Percentiles rank a stretch among this genome's conserved stretches.
phyloP scores from a whole-genome alignment of 2,329 filamentous ascomycete genomes.

The Epichloe sp. region DNA sequence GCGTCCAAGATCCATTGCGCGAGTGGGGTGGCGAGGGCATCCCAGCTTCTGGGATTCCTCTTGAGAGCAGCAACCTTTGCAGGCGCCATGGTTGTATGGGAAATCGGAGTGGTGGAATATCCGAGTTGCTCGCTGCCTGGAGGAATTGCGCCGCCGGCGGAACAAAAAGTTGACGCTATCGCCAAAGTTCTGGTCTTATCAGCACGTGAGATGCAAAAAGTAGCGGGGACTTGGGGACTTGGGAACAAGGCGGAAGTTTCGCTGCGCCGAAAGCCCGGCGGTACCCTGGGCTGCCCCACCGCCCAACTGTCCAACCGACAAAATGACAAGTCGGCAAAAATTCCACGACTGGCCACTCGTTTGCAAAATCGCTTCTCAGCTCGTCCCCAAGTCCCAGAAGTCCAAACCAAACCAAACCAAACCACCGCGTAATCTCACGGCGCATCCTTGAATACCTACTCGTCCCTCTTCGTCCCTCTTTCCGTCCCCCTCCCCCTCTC shows the following conservation, averaged over 20 bases:
- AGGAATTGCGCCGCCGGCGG: background rate
- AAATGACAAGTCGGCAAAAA: slow-evolving; percentile 4
- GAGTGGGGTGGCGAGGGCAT: slow-evolving; percentile 24
- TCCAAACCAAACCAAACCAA: background rate
- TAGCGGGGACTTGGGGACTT: background rate
- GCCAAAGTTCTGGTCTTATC: slow-evolving; percentile 19
- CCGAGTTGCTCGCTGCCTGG: too few species aligned
- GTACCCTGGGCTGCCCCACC: too few species aligned
- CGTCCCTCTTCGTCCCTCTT: background rate
- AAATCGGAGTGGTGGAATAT: background rate
- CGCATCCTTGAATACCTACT: slow-evolving; percentile 2
- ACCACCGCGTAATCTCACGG: slow-evolving; percentile 8
- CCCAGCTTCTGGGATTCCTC: slow-evolving; percentile 36
- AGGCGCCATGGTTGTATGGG: slow-evolving; percentile 17
- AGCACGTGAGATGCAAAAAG: slow-evolving; percentile 12
- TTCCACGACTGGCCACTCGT: slow-evolving; percentile 1
- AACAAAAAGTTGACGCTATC: slow-evolving; percentile 7
- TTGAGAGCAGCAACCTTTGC: slow-evolving; percentile 21
- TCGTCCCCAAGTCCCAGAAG: too few species aligned
- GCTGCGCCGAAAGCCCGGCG: too few species aligned
- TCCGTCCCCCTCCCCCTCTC: background rate
- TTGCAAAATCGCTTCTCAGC: background rate
- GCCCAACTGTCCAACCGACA: background rate
- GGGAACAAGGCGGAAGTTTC: too few species aligned
- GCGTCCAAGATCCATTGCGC: slow-evolving; percentile 70